These are phyloP conservation scores for Hypomyces perniciosus DNA, from an alignment of 2,329 filamentous ascomycete species.

Conservation along the genomic window DNA sequence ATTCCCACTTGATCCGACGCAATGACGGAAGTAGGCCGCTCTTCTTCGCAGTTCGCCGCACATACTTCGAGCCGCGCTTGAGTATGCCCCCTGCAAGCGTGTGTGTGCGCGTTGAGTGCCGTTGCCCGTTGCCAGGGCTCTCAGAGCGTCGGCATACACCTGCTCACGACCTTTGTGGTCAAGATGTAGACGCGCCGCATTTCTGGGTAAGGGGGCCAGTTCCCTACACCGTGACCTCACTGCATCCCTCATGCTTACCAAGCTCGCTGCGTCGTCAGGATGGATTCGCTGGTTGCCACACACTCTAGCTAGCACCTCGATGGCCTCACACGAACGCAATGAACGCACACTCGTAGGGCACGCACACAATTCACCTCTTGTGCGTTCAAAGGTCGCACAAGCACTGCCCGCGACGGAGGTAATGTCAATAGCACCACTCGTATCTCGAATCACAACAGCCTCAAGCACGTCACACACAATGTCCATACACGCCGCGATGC, in stretches of 20 bases:
- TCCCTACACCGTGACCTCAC: background rate
- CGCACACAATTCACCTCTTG: constrained; percentile 2
- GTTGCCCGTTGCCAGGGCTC: constrained; percentile 1
- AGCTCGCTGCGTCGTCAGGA: background rate
- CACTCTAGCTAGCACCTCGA: background rate
- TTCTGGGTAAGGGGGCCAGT: background rate
- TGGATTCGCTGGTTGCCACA: constrained; percentile 1
- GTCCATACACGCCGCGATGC: constrained; percentile 8
- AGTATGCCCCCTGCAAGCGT: constrained; percentile 3
- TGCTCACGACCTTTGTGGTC: constrained; percentile 1
- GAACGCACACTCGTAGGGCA: background rate
- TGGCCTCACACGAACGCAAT: background rate
- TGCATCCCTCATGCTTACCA: background rate
- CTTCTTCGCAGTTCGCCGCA: constrained; percentile 4
- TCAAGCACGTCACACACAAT: constrained; percentile 8
- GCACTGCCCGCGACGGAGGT: background rate
- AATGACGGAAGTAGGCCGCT: background rate
- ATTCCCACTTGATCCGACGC: background rate
- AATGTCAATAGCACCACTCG: constrained; percentile 3
- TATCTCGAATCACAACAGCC: constrained; percentile 2
- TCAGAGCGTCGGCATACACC: background rate
- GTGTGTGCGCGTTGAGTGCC: background rate
- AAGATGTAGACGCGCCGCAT: constrained; percentile 4
- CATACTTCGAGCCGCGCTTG: background rate
- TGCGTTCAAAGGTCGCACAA: constrained; percentile 8